A percentile compares a stretch with the other conserved stretches of the same genome.
phyloP scores from a whole-genome alignment of 176 grass and related monocot species.

The Rhipidocladum racemiflorum region DNA sequence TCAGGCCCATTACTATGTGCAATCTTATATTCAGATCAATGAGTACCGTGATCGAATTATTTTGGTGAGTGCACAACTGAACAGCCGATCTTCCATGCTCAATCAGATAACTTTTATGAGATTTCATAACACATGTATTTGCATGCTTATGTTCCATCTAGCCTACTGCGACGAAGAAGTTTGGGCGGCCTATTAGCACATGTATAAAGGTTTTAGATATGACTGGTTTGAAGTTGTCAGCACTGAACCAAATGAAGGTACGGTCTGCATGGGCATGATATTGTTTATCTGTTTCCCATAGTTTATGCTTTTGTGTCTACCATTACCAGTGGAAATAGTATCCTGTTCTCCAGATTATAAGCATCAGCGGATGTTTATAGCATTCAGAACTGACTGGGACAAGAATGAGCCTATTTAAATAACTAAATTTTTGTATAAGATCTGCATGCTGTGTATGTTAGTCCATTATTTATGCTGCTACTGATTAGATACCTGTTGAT shows the following conservation, averaged over 20 bases:
- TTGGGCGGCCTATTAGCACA: slow-evolving; percentile 55
- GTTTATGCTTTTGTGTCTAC: background rate
- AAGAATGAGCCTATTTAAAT: background rate
- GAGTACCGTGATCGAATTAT: slow-evolving; percentile 87
- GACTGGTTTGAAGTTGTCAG: slow-evolving; percentile 85
- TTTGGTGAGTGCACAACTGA: slow-evolving; percentile 56
- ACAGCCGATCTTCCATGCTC: slow-evolving; percentile 11
- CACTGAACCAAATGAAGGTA: slow-evolving; percentile 87
- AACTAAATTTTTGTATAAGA: background rate
- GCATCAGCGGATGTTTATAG: background rate
- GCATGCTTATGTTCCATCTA: slow-evolving; percentile 41
- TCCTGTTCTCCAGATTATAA: background rate
- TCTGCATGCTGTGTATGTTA: background rate
- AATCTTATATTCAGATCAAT: slow-evolving; percentile 96
- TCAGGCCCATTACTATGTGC: slow-evolving; percentile 88
- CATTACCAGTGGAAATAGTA: background rate
- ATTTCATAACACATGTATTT: slow-evolving; percentile 20
- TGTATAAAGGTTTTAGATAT: slow-evolving; percentile 97
- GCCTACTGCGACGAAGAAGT: slow-evolving; percentile 57
- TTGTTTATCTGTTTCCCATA: background rate
- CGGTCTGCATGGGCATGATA: background rate
- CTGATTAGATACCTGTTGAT: slow-evolving; percentile 18
- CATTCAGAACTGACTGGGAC: background rate
- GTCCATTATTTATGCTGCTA: background rate
- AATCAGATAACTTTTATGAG: background rate